phyloP scores from a whole-genome alignment of 306 rosid species.

The Hippophae tibetana region DNA sequence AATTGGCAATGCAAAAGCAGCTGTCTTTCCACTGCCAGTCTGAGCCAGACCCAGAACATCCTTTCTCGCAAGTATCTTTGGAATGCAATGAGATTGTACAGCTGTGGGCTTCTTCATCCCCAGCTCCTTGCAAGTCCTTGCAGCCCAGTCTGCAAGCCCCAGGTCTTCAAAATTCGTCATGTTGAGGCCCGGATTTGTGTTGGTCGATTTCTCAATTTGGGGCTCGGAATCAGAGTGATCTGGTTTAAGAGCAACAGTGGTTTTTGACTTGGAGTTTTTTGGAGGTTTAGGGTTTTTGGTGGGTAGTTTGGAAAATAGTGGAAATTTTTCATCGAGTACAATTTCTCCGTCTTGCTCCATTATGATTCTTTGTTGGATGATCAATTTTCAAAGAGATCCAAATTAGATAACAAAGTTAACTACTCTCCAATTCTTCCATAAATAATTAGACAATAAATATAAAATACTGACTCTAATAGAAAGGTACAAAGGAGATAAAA shows the following conservation, averaged over 20 bases:
- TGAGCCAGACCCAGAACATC: conserved; percentile 79
- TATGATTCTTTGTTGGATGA: too few relatives aligned
- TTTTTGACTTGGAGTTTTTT: conserved; percentile 6
- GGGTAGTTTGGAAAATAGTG: conserved; percentile 34
- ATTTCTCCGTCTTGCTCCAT: conserved; percentile 16
- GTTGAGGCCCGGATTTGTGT: conserved; percentile 4
- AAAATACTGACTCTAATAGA: too few relatives aligned
- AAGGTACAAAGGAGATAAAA: too few relatives aligned
- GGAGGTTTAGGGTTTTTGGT: conserved; percentile 21
- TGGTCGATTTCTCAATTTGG: conserved; percentile 15
- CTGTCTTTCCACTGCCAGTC: conserved; percentile 85
- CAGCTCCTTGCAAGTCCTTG: conserved; percentile 57
- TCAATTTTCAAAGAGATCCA: too few relatives aligned
- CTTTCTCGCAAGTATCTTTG: conserved; percentile 52
- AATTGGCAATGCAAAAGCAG: conserved; percentile 87
- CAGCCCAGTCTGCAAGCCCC: conserved; percentile 66
- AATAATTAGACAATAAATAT: too few relatives aligned
- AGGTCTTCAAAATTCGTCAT: conserved; percentile 34
- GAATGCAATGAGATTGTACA: conserved; percentile 64
- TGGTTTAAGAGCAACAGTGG: not conserved
- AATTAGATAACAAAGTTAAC: too few relatives aligned
- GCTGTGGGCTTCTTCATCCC: conserved; percentile 53
- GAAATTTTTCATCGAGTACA: conserved; percentile 29
- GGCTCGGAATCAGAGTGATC: not conserved
- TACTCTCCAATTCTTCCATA: too few relatives aligned